A percentile compares a stretch with the other conserved stretches of the same genome.
phyloP scores from a whole-genome alignment of 2,329 filamentous ascomycete species.

The Stachybotrys chlorohalonatus region DNA sequence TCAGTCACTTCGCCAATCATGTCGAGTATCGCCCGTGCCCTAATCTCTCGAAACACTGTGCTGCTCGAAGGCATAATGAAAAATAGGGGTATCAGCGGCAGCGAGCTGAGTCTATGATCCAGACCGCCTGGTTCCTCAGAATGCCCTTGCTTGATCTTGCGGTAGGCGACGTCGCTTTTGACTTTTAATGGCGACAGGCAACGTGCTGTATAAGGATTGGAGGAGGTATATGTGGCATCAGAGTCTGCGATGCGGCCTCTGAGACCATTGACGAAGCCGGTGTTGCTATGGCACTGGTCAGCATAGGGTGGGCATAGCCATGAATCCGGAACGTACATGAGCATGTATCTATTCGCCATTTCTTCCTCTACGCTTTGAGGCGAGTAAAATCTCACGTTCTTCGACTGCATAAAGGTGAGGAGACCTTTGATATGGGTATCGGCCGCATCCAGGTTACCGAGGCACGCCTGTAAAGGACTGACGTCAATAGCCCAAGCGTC shows the following conservation, averaged over 20 bases:
- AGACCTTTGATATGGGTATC: background rate
- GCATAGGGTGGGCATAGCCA: no score
- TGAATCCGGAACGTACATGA: background rate
- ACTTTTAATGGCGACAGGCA: background rate
- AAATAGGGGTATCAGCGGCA: background rate
- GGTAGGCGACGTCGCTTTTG: background rate
- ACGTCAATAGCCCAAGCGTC: background rate
- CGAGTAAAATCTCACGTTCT: background rate
- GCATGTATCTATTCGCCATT: background rate
- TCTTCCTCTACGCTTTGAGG: background rate
- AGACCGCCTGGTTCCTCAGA: background rate
- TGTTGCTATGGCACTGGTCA: no score
- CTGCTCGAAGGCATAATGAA: background rate
- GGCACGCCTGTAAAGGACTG: background rate
- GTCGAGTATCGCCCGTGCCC: background rate
- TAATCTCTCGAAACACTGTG: background rate
- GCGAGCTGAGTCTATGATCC: background rate
- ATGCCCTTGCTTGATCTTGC: background rate
- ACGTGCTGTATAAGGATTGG: background rate
- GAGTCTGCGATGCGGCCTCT: slow-evolving; percentile 8
- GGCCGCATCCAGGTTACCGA: background rate
- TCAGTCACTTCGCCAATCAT: background rate
- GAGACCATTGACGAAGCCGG: slow-evolving; percentile 8
- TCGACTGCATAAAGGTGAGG: background rate
- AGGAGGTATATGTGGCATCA: background rate